Conservation (phyloP, 2,329 filamentous ascomycete genomes). For the Botrytis aclada region DNA sequence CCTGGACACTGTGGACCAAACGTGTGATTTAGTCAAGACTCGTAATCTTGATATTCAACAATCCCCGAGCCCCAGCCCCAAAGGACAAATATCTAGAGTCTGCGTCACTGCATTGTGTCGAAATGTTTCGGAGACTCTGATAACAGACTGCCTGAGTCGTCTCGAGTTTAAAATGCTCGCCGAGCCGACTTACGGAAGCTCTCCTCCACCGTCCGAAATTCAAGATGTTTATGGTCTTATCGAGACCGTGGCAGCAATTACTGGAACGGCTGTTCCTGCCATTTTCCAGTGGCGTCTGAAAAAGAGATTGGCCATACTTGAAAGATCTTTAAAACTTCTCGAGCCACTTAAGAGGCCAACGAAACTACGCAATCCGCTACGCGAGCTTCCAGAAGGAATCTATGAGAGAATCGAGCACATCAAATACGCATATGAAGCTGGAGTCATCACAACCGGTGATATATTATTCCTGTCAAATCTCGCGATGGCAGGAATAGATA, state of each 20-base stretch:
- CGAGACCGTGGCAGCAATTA: constrained; percentile 9
- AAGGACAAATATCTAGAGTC: background rate
- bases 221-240: background rate
- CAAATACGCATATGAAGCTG: background rate
- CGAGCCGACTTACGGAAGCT: background rate
- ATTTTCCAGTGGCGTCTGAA: background rate
- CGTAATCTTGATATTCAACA: background rate
- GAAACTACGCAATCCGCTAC: background rate
- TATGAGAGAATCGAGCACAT: constrained; percentile 4
- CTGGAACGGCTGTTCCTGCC: constrained; percentile 11
- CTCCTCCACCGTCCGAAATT: background rate
- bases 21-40: constrained; percentile 7
- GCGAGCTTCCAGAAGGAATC: background rate
- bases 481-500: background rate
- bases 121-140: constrained; percentile 13
- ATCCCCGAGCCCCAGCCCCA: no score
- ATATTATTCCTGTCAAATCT: constrained; percentile 6
- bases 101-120: constrained; percentile 4
- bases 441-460: background rate
- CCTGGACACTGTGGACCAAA: background rate
- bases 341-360: background rate
- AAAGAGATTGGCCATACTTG: background rate
- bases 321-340: background rate
- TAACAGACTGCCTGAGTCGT: constrained; percentile 12
- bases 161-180: constrained; percentile 4